phyloP scores from a whole-genome alignment of 768 basidiomycete genomes.

The Fomitopsis pulvina region DNA sequence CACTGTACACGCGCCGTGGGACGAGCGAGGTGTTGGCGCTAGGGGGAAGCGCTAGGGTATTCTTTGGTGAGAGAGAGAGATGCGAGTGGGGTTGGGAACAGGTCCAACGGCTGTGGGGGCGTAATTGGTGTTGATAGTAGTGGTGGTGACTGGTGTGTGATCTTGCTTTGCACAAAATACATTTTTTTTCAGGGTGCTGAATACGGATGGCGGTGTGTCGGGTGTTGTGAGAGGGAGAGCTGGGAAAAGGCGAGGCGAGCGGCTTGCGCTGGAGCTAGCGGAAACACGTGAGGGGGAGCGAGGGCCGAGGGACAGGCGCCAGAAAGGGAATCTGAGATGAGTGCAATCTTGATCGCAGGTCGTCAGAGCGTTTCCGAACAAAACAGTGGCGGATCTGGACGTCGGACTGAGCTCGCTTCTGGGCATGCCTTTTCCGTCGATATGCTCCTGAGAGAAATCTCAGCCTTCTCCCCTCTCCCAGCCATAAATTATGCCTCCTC shows the following conservation, averaged over 20 bases:
- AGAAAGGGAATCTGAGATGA: slow-evolving; percentile 16
- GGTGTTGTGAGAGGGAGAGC: background rate
- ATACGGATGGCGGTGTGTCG: background rate
- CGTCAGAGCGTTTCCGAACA: background rate
- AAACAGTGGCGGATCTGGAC: slow-evolving; percentile 4
- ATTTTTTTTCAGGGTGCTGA: background rate
- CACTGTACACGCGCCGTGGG: slow-evolving; percentile 5
- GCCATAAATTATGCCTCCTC: slow-evolving; percentile 11
- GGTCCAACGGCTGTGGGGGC: too few species aligned
- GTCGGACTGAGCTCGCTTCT: slow-evolving; percentile 4
- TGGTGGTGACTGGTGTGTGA: too few species aligned
- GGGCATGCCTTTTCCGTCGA: background rate
- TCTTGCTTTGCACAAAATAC: too few species aligned
- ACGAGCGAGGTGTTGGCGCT: slow-evolving; percentile 7
- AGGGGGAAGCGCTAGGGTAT: slow-evolving; percentile 3
- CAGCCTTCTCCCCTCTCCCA: slow-evolving; percentile 6
- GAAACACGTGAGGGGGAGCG: slow-evolving; percentile 3
- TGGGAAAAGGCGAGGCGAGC: background rate
- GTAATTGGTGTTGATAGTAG: too few species aligned
- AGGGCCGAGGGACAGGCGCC: slow-evolving; percentile 6
- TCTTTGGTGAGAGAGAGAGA: too few species aligned
- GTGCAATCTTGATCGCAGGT: slow-evolving; percentile 10
- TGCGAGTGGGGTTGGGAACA: too few species aligned
- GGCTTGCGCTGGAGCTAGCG: background rate
- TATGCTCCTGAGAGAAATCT: slow-evolving; percentile 12